Percentiles rank a stretch among this genome's conserved stretches.
Evolutionary conservation across 2,329 filamentous ascomycete species (phyloP).

Genomic region (Bipolaris zeicola): DNA sequence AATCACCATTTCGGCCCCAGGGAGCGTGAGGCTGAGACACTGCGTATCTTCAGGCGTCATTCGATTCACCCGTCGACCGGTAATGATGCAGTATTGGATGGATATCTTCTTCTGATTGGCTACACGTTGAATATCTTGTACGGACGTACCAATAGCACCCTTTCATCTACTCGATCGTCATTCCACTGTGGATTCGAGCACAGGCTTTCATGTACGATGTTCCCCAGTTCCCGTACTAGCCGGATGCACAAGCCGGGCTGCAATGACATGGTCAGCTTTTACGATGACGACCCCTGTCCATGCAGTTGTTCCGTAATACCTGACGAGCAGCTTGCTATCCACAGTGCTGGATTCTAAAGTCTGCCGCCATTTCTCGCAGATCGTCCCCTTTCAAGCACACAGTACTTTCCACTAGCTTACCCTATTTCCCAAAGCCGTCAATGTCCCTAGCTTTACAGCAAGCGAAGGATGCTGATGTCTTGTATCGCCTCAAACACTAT

Average conservation of each 20-base stretch:
- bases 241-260: not conserved
- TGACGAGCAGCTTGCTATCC: not conserved
- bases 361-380: not conserved
- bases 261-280: not conserved
- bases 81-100: conserved; percentile 24
- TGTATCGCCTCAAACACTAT: conserved; percentile 24
- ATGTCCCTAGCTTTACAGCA: conserved; percentile 17
- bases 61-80: conserved; percentile 11
- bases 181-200: not conserved
- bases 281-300: not conserved
- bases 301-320: not conserved
- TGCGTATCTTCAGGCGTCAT: conserved; percentile 7
- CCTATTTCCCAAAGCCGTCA: conserved; percentile 23
- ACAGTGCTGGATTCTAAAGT: not conserved
- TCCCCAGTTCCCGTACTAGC: not conserved
- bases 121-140: not conserved
- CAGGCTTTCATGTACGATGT: not conserved
- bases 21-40: conserved; percentile 37
- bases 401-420: not conserved
- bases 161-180: not conserved
- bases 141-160: not conserved
- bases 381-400: not conserved
- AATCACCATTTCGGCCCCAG: conserved; percentile 15
- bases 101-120: not conserved
- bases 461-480: conserved; percentile 28